phyloP scores from a whole-genome alignment of 495 filamentous ascomycete genomes.

The Opeltia flavorubescens region DNA sequence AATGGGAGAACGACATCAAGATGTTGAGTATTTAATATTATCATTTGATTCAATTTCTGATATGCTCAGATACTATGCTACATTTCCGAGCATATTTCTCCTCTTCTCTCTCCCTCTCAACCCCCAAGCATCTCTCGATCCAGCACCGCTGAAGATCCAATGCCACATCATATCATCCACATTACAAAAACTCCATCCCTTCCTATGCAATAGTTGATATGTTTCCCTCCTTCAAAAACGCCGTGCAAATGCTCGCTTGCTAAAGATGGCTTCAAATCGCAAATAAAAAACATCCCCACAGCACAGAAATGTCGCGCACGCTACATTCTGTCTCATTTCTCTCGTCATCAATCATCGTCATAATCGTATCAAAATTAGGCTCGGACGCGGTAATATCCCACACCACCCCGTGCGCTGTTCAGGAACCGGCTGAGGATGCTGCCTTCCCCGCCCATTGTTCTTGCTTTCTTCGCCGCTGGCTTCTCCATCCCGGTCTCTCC shows the following conservation, averaged over 20 bases:
- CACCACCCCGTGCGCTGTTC: constrained; percentile 7
- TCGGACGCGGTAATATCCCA: constrained; percentile 1
- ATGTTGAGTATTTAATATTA: too few species aligned
- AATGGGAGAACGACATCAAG: too few species aligned
- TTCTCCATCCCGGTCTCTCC: constrained; percentile 9
- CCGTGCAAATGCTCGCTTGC: constrained; percentile 4
- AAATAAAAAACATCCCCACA: background rate
- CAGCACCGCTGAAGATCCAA: constrained; percentile 1
- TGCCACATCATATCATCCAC: too few species aligned
- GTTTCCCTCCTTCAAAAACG: too few species aligned
- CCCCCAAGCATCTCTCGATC: background rate
- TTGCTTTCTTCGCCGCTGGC: constrained; percentile 16
- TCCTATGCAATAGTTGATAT: too few species aligned
- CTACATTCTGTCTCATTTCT: background rate
- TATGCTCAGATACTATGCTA: background rate
- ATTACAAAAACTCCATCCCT: too few species aligned
- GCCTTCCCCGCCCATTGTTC: constrained; percentile 10
- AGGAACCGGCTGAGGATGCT: constrained; percentile 16
- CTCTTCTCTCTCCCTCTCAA: background rate
- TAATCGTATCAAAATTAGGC: background rate
- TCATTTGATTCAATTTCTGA: too few species aligned
- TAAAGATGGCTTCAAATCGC: background rate
- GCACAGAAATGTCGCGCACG: background rate
- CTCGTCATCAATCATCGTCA: background rate
- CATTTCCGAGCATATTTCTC: background rate